Evolutionary conservation across 2,329 filamentous ascomycete genomes (phyloP), one percentile per base, ranked within the genome.

Genomic region (Mariannaea elegans): DNA sequence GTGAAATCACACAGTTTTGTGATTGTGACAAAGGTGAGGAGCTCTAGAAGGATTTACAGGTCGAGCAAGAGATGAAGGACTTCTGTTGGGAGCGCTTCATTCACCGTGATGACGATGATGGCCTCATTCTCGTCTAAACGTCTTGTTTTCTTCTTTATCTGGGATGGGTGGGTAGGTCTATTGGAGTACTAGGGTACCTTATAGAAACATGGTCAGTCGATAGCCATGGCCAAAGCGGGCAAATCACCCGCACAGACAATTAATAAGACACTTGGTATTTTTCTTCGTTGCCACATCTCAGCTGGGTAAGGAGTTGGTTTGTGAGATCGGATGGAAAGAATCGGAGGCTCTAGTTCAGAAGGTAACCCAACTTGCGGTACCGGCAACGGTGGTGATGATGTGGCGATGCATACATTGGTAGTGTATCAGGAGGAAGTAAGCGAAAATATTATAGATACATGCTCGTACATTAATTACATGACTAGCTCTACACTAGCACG

Each of bases 341-440:
- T 12, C 41, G 41, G 41, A 44, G 21, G 41, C 19, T 44, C 41
- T 19, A 44, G 14, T 10, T 24, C n/a, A 13, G 14, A 38, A 18
- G 16, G 14, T 38, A 18, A 14, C 8, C 38, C 19, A 42, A 27
- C 13, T 5, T 44, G 21, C 12, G 21, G 4, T 27, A 19, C 36
- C 16, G 38, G 24, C 38, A 39, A 34, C 24, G 38, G 14, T 46
- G 56, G 32, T 59, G 56, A 54, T 59, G 56, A 59, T 59, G 56
- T 59, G 56, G 56, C 56, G 50, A 54, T 59, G 56, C 56, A 59
- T 51, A 50, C 24, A 14, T 19, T 45, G 45, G 29, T 36, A 14
- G 13, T 36, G 42, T 46, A 53, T 41, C 27, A 27, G 36, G 49
- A 48, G 24, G 9, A 9, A 27, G 24, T 27, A 9, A 27, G 24